These are phyloP conservation scores for Cyclanthera cordifolia DNA, from an alignment of 306 rosid species.

Conservation along the genomic window DNA sequence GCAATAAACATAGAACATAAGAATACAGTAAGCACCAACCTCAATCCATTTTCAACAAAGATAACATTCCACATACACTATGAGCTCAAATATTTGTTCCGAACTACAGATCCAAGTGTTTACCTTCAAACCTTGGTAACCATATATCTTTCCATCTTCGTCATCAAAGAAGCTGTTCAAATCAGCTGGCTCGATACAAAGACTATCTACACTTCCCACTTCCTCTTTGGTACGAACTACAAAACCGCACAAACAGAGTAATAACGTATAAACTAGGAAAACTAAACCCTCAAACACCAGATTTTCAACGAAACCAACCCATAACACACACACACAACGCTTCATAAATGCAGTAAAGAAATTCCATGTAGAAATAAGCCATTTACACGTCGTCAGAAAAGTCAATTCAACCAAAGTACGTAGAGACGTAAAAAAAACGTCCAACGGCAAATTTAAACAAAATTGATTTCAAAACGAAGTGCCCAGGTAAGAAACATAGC, in stretches of 20 bases:
- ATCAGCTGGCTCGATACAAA: constrained; percentile 48
- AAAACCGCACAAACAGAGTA: not conserved
- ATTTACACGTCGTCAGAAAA: not conserved
- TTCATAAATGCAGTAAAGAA: not conserved
- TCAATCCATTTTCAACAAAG: not conserved
- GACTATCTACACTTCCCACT: constrained; percentile 35
- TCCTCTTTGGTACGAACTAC: constrained; percentile 70
- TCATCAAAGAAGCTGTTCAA: constrained; percentile 55
- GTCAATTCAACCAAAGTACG: not conserved
- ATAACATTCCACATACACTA: not conserved
- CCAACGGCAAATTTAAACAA: not conserved
- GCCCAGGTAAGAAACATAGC: not conserved
- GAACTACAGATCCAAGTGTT: not conserved
- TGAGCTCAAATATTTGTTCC: not conserved
- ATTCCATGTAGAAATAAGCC: not conserved
- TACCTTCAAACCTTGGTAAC: constrained; percentile 83
- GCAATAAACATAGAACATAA: constrained; percentile 10
- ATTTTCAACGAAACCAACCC: not conserved
- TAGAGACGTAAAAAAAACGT: no score
- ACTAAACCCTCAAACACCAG: not conserved
- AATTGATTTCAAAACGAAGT: not conserved
- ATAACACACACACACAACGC: not conserved
- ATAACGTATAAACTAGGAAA: not conserved
- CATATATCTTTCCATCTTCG: constrained; percentile 75
- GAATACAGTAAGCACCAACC: not conserved